Base-by-base conservation (phyloP, 2,329 filamentous ascomycete species). In the Tricladium varicosporioides region DNA sequence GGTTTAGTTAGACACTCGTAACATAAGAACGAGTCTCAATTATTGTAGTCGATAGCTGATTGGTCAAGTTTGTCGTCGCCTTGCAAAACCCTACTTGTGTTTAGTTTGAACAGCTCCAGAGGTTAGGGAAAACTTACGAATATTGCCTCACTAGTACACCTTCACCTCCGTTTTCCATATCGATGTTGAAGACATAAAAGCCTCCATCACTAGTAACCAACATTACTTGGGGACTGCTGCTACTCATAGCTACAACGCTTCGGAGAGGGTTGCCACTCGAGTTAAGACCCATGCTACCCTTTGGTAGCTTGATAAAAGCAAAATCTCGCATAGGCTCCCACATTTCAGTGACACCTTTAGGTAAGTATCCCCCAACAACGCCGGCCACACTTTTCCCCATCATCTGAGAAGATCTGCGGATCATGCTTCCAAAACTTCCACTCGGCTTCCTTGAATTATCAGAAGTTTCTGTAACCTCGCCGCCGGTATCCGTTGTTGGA, bases 201-300 rank as follows among this genome's bases (percentile, higher is more conserved):
- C 88, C 88, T 9, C 94, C 94, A 71, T 99, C 94, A 66, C 89
- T 97, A 0, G 94, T 99, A 13, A 97, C 92, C 0, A 97, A 91
- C 92, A 99, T 97, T 49, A 99, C 90, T 68, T 97, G 92, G 0
- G 94, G 94, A 22, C 89, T 92, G 70, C 87, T 96, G 68, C 88
- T 94, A 70, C 91, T 96, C 87, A 99, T 95, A 8, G 94, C 93
- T 45, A 99, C 94, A n/a, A 99, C 93, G 63, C 91, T 96, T 63
- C 89, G 81, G 43, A 96, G 74, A 0, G 90, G 86, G 0, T 80
- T 77, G n/a, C 69, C 69, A 36, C 62, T 66, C 13, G 58, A 65
- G 48, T 71, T 67, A 1, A 69, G 62, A 4, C 67, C 67, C 31
- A 73, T 68, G 19, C 70, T 68, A 19, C 74, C 74, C 69, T 88